Percentiles rank a stretch among this genome's conserved stretches.
phyloP scores from a whole-genome alignment of 2,329 filamentous ascomycete genomes.

The Fusarium beomiforme region DNA sequence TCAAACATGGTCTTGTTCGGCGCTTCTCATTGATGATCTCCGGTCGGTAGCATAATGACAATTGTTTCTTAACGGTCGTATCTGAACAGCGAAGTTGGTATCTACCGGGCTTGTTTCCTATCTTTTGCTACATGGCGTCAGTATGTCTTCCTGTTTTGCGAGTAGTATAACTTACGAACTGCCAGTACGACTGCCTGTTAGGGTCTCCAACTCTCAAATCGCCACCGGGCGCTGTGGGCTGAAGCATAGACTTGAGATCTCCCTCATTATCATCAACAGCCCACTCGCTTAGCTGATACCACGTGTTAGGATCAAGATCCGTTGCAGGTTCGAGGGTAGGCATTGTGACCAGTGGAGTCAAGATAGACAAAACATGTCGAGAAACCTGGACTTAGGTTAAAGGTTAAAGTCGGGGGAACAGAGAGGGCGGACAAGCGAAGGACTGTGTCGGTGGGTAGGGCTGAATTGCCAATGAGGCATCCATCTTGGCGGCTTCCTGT shows the following conservation, averaged over 20 bases:
- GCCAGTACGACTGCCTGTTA: conserved; percentile 14
- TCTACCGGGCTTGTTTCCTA: conserved; percentile 40
- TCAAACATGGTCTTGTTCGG: conserved; percentile 46
- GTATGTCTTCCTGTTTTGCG: fast-evolving
- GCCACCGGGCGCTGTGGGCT: conserved; percentile 17
- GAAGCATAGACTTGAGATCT: conserved; percentile 36
- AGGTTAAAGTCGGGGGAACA: neutral
- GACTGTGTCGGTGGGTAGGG: conserved; percentile 3
- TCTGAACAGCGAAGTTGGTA: conserved; percentile 46
- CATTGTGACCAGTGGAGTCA: conserved; percentile 1
- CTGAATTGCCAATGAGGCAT: neutral
- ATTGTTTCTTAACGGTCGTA: conserved; percentile 43
- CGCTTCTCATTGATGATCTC: conserved; percentile 36
- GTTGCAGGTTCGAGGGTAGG: conserved; percentile 24
- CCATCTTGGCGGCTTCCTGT: neutral
- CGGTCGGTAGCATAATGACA: conserved; percentile 43
- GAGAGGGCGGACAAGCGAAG: neutral
- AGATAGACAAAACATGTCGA: fast-evolving
- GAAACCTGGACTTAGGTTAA: too few relatives aligned
- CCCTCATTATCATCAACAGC: conserved; percentile 46
- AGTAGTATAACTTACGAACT: conserved; percentile 8
- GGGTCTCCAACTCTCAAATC: conserved; percentile 37
- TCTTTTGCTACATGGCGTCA: conserved; percentile 39
- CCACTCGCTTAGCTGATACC: conserved; percentile 49
- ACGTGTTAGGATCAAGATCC: conserved; percentile 48